phyloP scores from a whole-genome alignment of 2,329 filamentous ascomycete species.

The Balansia obtecta region DNA sequence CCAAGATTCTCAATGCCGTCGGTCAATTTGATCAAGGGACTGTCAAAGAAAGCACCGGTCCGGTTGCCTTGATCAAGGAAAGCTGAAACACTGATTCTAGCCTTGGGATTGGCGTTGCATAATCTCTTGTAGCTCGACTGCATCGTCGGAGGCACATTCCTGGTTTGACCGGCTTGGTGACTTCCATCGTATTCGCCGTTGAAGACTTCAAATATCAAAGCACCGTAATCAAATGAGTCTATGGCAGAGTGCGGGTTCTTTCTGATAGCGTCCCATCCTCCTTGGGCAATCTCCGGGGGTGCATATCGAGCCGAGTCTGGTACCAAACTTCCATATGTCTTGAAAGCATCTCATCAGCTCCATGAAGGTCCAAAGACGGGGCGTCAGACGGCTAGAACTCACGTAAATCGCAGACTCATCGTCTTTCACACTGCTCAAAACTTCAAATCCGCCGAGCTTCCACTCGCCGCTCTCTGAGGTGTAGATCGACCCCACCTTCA shows the following conservation, averaged over 20 bases:
- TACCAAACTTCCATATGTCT: slow-evolving; percentile 78
- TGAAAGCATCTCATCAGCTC: slow-evolving; percentile 2
- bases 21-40: slow-evolving; percentile 79
- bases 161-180: slow-evolving; percentile 76
- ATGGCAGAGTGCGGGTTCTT: slow-evolving; percentile 67
- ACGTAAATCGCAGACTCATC: slow-evolving; percentile 89
- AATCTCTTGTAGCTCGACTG: slow-evolving; percentile 84
- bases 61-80: slow-evolving; percentile 85
- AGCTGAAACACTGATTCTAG: slow-evolving; percentile 68
- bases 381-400: slow-evolving; percentile 6
- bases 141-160: slow-evolving; percentile 77
- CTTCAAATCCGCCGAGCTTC: slow-evolving; percentile 90
- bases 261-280: slow-evolving; percentile 88
- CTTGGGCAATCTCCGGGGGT: slow-evolving; percentile 72
- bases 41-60: slow-evolving; percentile 80
- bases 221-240: slow-evolving; percentile 79
- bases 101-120: slow-evolving; percentile 78
- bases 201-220: slow-evolving; percentile 80
- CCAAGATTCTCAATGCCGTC: slow-evolving; percentile 89
- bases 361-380: neutral
- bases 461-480: slow-evolving; percentile 95
- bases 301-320: slow-evolving; percentile 77
- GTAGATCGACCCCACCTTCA: slow-evolving; percentile 79
- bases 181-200: slow-evolving; percentile 67
- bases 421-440: slow-evolving; percentile 89